Base-by-base conservation (phyloP, 75 land plant genomes). In the Azolla pinnata region DNA sequence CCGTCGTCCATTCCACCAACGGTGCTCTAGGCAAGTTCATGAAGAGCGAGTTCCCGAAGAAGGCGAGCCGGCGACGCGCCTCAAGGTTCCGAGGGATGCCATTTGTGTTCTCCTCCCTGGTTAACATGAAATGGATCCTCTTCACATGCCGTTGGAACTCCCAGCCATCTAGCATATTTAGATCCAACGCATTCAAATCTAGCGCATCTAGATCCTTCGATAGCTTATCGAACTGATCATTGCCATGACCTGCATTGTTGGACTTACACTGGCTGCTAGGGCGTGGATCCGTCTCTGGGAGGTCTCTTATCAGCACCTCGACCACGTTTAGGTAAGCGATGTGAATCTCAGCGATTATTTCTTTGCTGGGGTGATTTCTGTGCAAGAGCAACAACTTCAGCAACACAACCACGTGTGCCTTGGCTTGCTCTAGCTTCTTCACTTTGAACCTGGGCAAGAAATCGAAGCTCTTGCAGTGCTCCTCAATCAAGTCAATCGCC, bases 31-130 rank as follows among this genome's bases (percentile, higher is more conserved):
- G 78, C 76, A 75, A 72, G 49, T 78, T 75, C 78, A 75, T 75
- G 52, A 75, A 75, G 47, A 75, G 65, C 18, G 78, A 75, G 51
- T 75, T 75, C 38, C 78, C 66, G 49, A 93, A 93, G 7, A 72
- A 71, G 5, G 66, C 63, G 44, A 72, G 53, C 57, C 79, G 70
- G n/a, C 79, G 70, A 40, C 57, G 66, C 42, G 79, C 76, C 45
- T 76, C 79, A 25, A 73, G 29, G 54, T 75, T 67, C 34, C 25
- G 60, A 0, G 79, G 79, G 29, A 76, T 66, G 48, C 59, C 17
- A 1, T 44, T 2, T 26, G 60, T 61, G 3, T 77, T 33, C 14
- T 73, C 65, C 48, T 33, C 66, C 1, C 70, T 67, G 45, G 64
- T 73, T 20, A 76, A 50, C 44, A 67, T 60, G n/a, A 63, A 60